phyloP scores from a whole-genome alignment of 179 eudicot species.

The Pouteria campechiana region DNA sequence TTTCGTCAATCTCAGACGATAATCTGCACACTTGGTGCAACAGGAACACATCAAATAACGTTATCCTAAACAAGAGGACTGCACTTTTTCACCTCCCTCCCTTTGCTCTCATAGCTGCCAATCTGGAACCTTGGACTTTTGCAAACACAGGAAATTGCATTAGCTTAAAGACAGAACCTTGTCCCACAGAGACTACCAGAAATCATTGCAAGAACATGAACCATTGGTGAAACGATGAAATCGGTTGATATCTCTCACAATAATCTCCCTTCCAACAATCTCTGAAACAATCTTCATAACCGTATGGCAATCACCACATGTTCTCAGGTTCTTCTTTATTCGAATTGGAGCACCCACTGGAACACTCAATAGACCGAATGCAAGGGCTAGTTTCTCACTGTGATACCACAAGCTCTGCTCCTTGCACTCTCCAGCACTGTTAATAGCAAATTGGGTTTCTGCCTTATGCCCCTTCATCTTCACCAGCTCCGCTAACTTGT shows the following conservation, averaged over 20 bases:
- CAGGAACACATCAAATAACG: too few relatives aligned
- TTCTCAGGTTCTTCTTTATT: constrained; percentile 32
- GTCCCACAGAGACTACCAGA: too few relatives aligned
- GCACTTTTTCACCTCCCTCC: too few relatives aligned
- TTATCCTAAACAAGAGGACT: too few relatives aligned
- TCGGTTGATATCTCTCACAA: constrained; percentile 31
- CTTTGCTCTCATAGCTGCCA: too few relatives aligned
- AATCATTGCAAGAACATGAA: constrained; percentile 21
- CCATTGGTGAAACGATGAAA: constrained; percentile 27
- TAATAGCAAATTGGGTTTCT: constrained; percentile 14
- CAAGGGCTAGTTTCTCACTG: constrained; percentile 34
- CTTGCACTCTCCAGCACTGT: constrained; percentile 7
- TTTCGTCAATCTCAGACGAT: too few relatives aligned
- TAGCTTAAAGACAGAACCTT: constrained; percentile 6
- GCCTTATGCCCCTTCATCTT: constrained; percentile 17
- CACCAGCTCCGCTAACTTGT: constrained; percentile 11
- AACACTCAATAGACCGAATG: constrained; percentile 22
- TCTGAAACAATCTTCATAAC: constrained; percentile 31
- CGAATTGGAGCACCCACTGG: constrained; percentile 16
- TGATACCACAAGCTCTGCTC: constrained; percentile 25
- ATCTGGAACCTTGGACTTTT: too few relatives aligned
- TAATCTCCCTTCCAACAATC: constrained; percentile 26
- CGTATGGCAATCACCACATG: constrained; percentile 27
- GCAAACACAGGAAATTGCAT: too few relatives aligned
- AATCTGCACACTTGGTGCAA: too few relatives aligned